Base-by-base conservation (phyloP, 2,329 filamentous ascomycete species). In the Sporothrix euskadiensis region DNA sequence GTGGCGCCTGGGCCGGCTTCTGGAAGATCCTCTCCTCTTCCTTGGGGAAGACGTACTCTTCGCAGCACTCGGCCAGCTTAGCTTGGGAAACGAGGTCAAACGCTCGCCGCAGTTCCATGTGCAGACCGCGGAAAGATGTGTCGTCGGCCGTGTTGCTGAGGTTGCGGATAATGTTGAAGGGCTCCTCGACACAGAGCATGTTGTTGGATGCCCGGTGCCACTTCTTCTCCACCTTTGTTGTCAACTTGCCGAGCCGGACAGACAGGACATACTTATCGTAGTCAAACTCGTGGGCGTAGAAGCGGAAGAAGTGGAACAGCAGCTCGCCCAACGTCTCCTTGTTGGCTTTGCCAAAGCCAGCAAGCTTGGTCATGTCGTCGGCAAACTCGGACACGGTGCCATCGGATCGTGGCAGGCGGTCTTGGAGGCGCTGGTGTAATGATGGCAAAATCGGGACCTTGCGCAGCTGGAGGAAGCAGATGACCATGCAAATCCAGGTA, bases 401-500 rank as follows among this genome's bases (percentile, higher is more conserved):
- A 75, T 92, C 89, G 52, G 88, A 83, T 26, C 87, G 86, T 10
- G 88, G 83, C 71, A 88, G 83, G 77, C 89, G 89, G 76, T 90
- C 85, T 77, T 91, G 87, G 4, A 88, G 86, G 30, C 89, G 87
- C 79, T 94, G 91, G 80, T 98, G 96, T 47, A 99, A 85, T 19
- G 92, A 90, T 4, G 96, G 96, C 30, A 99, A 83, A 72, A 99
- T 89, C 0, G 95, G 92, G 19, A 94, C 92, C 74, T 91, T 87
- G 78, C 94, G 90, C 70, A 94, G 92, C 82, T 99, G 96, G 35
- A 99, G 87, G 79, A 98, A 99, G 77, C 94, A 97, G 80, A 99
- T 92, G 77, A 98, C 97, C 86, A 99, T 89, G 82, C 96, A 99
- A 80, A 98, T 98, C 96, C 96, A 99, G 30, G 96, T 98, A 80